Percentiles rank a stretch among this genome's conserved stretches.
Conservation (phyloP, 2,329 filamentous ascomycete genomes). For the Seiridium cupressi region DNA sequence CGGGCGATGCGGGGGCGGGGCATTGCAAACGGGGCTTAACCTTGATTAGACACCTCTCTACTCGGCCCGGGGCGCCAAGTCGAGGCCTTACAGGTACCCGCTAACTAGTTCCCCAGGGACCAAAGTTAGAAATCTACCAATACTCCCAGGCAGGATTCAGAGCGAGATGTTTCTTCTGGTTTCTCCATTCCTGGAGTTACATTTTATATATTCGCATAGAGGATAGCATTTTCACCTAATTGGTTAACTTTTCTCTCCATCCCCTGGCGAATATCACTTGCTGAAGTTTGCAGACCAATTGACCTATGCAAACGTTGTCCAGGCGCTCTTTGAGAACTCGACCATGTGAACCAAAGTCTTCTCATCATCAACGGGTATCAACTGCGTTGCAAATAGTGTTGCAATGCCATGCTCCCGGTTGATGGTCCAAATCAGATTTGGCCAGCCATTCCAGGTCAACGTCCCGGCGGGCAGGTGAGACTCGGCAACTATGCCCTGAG, state of each 20-base stretch:
- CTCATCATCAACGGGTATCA: slow-evolving; percentile 4
- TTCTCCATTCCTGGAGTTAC: no score
- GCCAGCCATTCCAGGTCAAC: slow-evolving; percentile 42
- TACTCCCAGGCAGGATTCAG: no score
- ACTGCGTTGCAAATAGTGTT: slow-evolving; percentile 5
- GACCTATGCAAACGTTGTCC: background rate
- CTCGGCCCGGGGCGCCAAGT: background rate
- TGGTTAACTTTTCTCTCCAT: no score
- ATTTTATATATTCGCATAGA: no score
- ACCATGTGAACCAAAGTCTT: slow-evolving; percentile 1
- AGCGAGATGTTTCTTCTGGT: no score
- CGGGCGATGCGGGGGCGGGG: background rate
- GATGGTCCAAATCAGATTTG: slow-evolving; percentile 43
- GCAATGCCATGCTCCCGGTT: slow-evolving; percentile 3
- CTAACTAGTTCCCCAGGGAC: no score
- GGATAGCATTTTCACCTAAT: no score
- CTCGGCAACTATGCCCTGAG: slow-evolving; percentile 37
- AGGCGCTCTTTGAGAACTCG: background rate
- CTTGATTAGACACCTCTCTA: background rate
- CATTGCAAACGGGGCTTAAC: background rate
- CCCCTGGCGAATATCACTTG: no score
- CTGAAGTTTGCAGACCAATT: no score
- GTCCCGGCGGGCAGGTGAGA: slow-evolving; percentile 33
- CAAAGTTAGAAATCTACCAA: no score
- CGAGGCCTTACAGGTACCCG: background rate